These are phyloP conservation scores for Pilaira anomala DNA, from an alignment of 192 early-diverging fungal species.

Conservation along the genomic window DNA sequence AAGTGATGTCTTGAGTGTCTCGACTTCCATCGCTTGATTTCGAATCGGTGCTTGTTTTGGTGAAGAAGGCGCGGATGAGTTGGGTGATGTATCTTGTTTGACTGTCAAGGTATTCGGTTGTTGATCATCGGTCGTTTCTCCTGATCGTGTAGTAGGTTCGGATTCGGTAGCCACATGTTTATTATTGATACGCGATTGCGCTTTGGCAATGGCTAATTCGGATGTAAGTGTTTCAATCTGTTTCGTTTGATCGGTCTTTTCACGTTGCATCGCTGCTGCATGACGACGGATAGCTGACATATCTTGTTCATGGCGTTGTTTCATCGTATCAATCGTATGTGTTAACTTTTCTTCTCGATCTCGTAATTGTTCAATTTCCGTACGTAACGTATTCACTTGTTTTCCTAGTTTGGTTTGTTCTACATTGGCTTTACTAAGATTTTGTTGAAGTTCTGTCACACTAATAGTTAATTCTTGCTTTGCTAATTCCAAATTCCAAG, in stretches of 20 bases:
- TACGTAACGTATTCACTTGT: constrained; percentile 47
- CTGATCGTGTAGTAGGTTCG: not conserved
- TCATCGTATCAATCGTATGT: constrained; percentile 42
- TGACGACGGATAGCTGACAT: constrained; percentile 54
- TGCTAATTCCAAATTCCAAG: constrained; percentile 53
- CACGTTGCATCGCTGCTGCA: constrained; percentile 52
- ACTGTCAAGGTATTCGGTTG: not conserved
- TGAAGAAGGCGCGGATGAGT: constrained; percentile 28
- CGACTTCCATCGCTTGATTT: constrained; percentile 34
- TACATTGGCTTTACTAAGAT: constrained; percentile 41
- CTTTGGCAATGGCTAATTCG: constrained; percentile 39
- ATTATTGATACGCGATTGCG: constrained; percentile 20
- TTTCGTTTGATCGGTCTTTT: constrained; percentile 52
- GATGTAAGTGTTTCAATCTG: constrained; percentile 58
- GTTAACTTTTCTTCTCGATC: constrained; percentile 52
- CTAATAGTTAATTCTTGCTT: constrained; percentile 47
- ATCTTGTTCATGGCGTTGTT: constrained; percentile 63
- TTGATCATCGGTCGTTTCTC: not conserved
- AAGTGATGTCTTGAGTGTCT: constrained; percentile 37
- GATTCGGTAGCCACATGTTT: constrained; percentile 9
- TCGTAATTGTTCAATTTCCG: constrained; percentile 59
- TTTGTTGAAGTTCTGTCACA: constrained; percentile 43
- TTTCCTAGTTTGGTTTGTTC: constrained; percentile 59
- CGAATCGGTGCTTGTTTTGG: constrained; percentile 17
- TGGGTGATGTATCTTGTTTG: constrained; percentile 1